Evolutionary conservation across 2,329 filamentous ascomycete genomes (phyloP), one percentile per base, ranked within the genome.

Genomic region (Rutstroemia sp.): DNA sequence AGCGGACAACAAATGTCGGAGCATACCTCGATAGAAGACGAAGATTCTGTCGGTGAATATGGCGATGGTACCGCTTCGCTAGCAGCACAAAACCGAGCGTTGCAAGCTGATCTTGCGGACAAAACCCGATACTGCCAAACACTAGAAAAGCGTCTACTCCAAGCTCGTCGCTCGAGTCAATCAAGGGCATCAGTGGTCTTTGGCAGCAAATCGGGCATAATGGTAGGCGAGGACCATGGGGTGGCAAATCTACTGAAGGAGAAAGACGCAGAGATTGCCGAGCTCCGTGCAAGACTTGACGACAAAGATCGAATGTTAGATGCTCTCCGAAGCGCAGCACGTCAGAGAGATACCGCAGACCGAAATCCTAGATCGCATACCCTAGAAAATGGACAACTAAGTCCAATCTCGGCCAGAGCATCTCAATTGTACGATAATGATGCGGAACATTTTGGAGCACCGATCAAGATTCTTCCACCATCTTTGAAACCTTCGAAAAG

Each of bases 81-180:
- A 49, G 76, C 86, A 45, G 82, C 89, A n/a, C 94, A 96, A 69
- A 91, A 96, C 64, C 83, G 86, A 50, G 88, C 95, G n/a, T 75
- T 99, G 49, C 94, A 96, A 71, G 84, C 91, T n/a, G 94, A 99
- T 70, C 80, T 99, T 48, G 83, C 82, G n/a, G 94, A 99, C 73
- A 96, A 96, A 75, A 97, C 94, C 65, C 87, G 94, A 34, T 99
- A 99, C 71, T 97, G 97, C 64, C 81, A 88, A 27, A 97, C 94
- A 0, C 74, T 99, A 12, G 94, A 99, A 74, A 95, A 95, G 72
- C 83, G 94, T 25, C 77, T 99, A 1, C 77, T 97, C 37, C 94
- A 99, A 68, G 94, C 94, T 39, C 81, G 94, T 42, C 81, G 92
- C 49, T 90, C 91, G 0, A 96, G 92, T 72, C 91, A 95, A 54